These are phyloP conservation scores for Paracorniculantispora psalliotae DNA, from an alignment of 2,329 filamentous ascomycete species.

Conservation along the genomic window DNA sequence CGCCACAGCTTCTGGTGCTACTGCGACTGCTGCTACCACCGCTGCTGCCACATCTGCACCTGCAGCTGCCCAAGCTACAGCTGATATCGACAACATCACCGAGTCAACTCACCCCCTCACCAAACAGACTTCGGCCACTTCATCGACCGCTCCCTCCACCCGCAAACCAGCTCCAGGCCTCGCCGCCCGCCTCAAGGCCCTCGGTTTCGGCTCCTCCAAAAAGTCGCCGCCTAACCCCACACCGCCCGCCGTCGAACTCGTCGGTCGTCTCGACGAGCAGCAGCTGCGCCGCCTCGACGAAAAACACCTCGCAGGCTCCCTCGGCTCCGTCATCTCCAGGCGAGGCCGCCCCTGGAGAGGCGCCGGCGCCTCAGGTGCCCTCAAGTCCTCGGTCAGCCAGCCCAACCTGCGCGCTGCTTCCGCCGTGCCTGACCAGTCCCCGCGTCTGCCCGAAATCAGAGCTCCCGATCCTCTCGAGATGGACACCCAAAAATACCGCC, in stretches of 20 bases:
- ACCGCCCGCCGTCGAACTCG: conserved; percentile 36
- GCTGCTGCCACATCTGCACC: not conserved
- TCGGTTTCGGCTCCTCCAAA: conserved; percentile 51
- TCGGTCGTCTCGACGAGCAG: conserved; percentile 66
- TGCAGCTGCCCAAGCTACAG: not conserved
- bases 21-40: not conserved
- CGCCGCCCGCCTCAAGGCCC: conserved; percentile 59
- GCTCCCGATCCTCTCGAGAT: conserved; percentile 50
- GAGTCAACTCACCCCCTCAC: not conserved
- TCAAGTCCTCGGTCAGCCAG: conserved; percentile 21
- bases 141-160: conserved; percentile 21
- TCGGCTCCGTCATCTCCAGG: conserved; percentile 50
- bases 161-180: conserved; percentile 61
- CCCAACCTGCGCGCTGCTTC: conserved; percentile 22
- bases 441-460: conserved; percentile 47
- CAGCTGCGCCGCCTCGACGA: conserved; percentile 66
- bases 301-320: conserved; percentile 55
- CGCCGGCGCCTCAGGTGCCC: conserved; percentile 37
- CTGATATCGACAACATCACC: conserved; percentile 4
- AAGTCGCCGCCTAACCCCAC: conserved; percentile 26
- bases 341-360: conserved; percentile 70
- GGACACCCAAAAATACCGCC: conserved; percentile 69
- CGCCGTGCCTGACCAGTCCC: conserved; percentile 26
- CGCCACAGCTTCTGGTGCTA: too few species aligned
- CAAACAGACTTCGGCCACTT: not conserved